Evolutionary conservation across 2,329 filamentous ascomycete species (phyloP).

Genomic region (Graphiopsis chlorocephala): DNA sequence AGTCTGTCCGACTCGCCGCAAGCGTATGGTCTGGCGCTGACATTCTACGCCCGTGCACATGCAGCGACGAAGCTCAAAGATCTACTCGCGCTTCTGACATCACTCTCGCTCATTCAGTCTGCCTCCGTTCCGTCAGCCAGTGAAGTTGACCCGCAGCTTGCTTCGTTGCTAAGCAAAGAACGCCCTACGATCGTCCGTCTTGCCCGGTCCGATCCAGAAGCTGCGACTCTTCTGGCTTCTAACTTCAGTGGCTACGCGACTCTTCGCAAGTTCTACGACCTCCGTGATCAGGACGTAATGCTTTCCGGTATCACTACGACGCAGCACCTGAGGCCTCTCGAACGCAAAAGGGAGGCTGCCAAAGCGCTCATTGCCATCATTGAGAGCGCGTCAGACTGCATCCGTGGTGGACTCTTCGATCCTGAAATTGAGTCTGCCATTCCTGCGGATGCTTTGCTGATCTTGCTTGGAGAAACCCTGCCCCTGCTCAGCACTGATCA

Average conservation of each 20-base stretch:
- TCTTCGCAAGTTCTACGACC: conserved; percentile 81
- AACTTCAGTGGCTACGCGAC: conserved; percentile 91
- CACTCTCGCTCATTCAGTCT: conserved; percentile 82
- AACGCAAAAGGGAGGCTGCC: conserved; percentile 67
- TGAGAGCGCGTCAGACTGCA: conserved; percentile 81
- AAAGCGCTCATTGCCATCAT: conserved; percentile 78
- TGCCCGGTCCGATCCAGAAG: conserved; percentile 72
- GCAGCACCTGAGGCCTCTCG: conserved; percentile 51
- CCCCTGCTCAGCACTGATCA: conserved; percentile 62
- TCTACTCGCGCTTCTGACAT: conserved; percentile 81
- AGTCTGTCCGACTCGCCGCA: conserved; percentile 63
- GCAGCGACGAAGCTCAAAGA: conserved; percentile 74
- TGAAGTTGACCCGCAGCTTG: conserved; percentile 72
- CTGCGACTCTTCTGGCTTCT: conserved; percentile 77
- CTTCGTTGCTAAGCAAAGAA: conserved; percentile 67
- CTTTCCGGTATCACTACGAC: conserved; percentile 34
- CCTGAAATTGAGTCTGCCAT: conserved; percentile 76
- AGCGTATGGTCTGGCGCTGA: conserved; percentile 74
- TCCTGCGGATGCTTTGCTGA: conserved; percentile 80
- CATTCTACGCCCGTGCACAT: conserved; percentile 88
- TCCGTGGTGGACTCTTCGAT: conserved; percentile 87
- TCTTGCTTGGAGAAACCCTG: conserved; percentile 78
- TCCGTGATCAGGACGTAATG: conserved; percentile 67
- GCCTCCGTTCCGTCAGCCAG: conserved; percentile 69
- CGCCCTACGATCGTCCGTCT: conserved; percentile 69